Percentiles rank a stretch among this genome's conserved stretches.
phyloP scores from a whole-genome alignment of 2,329 filamentous ascomycete genomes.

The Chrysosporium keratinophilum region DNA sequence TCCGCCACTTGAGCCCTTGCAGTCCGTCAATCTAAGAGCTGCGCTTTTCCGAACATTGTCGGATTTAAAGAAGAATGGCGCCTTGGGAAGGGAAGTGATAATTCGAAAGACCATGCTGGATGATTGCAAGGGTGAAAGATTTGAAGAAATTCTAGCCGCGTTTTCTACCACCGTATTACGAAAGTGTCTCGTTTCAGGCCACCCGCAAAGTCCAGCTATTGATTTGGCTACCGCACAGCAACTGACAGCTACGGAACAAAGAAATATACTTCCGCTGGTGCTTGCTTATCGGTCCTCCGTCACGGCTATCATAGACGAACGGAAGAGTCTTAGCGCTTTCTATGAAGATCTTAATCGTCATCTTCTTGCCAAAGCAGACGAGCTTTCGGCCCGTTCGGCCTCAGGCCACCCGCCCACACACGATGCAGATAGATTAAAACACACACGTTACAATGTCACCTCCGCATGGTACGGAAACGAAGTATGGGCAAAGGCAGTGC shows the following conservation, averaged over 20 bases:
- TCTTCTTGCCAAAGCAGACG: slow-evolving; percentile 52
- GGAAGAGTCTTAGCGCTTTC: slow-evolving; percentile 47
- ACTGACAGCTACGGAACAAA: slow-evolving; percentile 26
- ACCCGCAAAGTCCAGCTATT: slow-evolving; percentile 3
- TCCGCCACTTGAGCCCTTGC: slow-evolving; percentile 77
- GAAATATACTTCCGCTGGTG: slow-evolving; percentile 51
- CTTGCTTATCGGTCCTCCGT: slow-evolving; percentile 64
- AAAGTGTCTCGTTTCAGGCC: slow-evolving; percentile 42
- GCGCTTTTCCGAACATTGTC: slow-evolving; percentile 73
- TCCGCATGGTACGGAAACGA: slow-evolving; percentile 70
- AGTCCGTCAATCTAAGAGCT: slow-evolving; percentile 80
- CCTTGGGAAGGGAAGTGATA: slow-evolving; percentile 66
- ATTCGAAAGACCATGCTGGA: slow-evolving; percentile 93
- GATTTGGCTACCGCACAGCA: slow-evolving; percentile 33
- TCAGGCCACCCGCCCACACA: slow-evolving; percentile 17
- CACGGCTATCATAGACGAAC: slow-evolving; percentile 47
- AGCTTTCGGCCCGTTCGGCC: slow-evolving; percentile 35
- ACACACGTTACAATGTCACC: slow-evolving; percentile 49
- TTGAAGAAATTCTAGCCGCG: slow-evolving; percentile 72
- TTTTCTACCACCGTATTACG: slow-evolving; percentile 79
- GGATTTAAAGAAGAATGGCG: slow-evolving; percentile 76
- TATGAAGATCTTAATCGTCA: slow-evolving; percentile 56
- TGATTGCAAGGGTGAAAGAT: slow-evolving; percentile 82
- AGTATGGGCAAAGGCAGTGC: slow-evolving; percentile 60
- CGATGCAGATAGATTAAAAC: slow-evolving; percentile 17